A percentile compares a stretch with the other conserved stretches of the same genome.
These are phyloP conservation scores for Oryza glaberrima DNA, from an alignment of 176 grass and related monocot species.

Conservation along the genomic window DNA sequence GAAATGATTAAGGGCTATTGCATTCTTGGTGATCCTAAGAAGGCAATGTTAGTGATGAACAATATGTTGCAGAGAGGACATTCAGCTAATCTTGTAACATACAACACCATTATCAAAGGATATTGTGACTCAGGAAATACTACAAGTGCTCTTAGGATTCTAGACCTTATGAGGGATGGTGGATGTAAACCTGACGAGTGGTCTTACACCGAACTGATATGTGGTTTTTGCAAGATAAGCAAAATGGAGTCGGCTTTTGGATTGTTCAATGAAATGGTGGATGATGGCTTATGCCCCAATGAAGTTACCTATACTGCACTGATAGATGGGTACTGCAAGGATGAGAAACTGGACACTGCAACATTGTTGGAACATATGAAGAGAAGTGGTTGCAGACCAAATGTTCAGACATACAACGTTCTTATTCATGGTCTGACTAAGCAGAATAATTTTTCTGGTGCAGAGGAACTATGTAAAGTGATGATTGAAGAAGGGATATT, in stretches of 20 bases:
- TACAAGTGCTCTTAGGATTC: constrained; percentile 57
- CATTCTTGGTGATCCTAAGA: constrained; percentile 53
- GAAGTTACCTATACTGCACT: constrained; percentile 55
- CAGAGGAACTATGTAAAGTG: constrained; percentile 46
- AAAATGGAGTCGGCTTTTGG: constrained; percentile 41
- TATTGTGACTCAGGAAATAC: constrained; percentile 57
- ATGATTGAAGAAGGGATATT: constrained; percentile 57
- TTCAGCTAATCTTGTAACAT: constrained; percentile 58
- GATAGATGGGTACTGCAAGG: constrained; percentile 69
- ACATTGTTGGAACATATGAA: constrained; percentile 62
- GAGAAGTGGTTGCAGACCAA: constrained; percentile 61
- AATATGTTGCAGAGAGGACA: constrained; percentile 46
- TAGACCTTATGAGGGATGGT: constrained; percentile 55
- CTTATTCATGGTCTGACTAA: constrained; percentile 59
- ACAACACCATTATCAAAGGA: constrained; percentile 65
- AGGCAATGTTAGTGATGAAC: constrained; percentile 50
- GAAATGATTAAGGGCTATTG: constrained; percentile 62
- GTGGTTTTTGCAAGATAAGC: constrained; percentile 43
- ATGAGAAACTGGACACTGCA: constrained; percentile 52
- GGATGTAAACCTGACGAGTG: constrained; percentile 56
- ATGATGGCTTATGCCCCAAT: constrained; percentile 47
- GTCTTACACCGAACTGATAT: constrained; percentile 62
- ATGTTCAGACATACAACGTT: constrained; percentile 63
- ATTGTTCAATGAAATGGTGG: constrained; percentile 52
- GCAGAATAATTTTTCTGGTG: constrained; percentile 56